These are phyloP conservation scores for Dictyostelium purpureum DNA, from an alignment of 78 protist genomes.

Conservation along the genomic window DNA sequence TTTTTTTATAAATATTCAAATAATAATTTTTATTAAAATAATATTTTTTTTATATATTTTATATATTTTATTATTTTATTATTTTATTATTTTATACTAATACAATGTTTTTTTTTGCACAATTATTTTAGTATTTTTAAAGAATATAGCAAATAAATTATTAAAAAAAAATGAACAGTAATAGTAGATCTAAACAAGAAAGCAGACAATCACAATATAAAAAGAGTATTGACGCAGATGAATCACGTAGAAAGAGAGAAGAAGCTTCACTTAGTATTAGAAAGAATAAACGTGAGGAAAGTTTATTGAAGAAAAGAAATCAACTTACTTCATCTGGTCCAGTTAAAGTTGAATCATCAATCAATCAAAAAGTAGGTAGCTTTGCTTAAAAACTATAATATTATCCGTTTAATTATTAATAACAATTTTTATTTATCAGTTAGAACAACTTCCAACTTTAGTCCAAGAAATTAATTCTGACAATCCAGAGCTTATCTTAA, in stretches of 20 bases:
- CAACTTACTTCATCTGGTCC: neutral
- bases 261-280: conserved; percentile 84
- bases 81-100: neutral
- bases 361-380: neutral
- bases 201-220: conserved; percentile 57
- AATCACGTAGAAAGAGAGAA: conserved; percentile 86
- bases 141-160: no score
- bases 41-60: no score
- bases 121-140: neutral
- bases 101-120: neutral
- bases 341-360: neutral
- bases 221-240: conserved; percentile 68
- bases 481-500: conserved; percentile 10
- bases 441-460: conserved; percentile 44
- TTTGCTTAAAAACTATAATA: neutral
- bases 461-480: conserved; percentile 43
- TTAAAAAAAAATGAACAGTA: no score
- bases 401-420: neutral
- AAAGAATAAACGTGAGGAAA: conserved; percentile 88
- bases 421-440: neutral
- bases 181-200: conserved; percentile 24
- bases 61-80: no score
- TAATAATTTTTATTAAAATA: no score
- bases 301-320: conserved; percentile 83
- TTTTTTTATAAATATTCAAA: no score